Percentiles rank a stretch among this genome's conserved stretches.
phyloP scores from a whole-genome alignment of 73 alveolate species.

The Uronychia setigera region DNA sequence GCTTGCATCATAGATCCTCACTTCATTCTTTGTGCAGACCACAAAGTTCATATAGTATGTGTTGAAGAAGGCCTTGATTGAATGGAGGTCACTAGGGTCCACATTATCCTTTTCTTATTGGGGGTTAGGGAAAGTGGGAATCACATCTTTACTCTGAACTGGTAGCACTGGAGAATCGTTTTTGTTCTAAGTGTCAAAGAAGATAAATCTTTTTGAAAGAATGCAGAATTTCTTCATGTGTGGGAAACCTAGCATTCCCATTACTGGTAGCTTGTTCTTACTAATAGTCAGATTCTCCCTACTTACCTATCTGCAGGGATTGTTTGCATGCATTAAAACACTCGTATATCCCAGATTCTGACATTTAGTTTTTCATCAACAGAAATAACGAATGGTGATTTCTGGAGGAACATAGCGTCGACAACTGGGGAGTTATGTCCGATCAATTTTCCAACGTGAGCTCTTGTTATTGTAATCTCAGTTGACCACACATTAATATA shows the following conservation, averaged over 20 bases:
- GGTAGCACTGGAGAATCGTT: conserved; percentile 56
- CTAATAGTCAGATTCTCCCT: background rate
- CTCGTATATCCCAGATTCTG: conserved; percentile 93
- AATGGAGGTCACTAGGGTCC: conserved; percentile 62
- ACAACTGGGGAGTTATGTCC: conserved; percentile 93
- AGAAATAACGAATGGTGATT: conserved; percentile 86
- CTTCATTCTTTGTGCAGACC: conserved; percentile 77
- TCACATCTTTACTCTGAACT: background rate
- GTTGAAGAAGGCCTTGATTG: conserved; percentile 78
- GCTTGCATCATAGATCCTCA: conserved; percentile 73
- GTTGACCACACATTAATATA: conserved; percentile 93
- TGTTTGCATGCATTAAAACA: conserved; percentile 78
- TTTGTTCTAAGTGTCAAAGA: conserved; percentile 77
- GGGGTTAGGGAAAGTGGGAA: background rate
- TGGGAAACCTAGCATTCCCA: conserved; percentile 31
- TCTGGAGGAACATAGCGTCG: conserved; percentile 80
- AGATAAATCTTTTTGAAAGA: conserved; percentile 71
- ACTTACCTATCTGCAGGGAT: conserved; percentile 71
- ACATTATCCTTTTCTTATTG: background rate
- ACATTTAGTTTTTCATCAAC: conserved; percentile 93
- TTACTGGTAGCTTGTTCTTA: conserved; percentile 23
- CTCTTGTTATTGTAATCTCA: conserved; percentile 88
- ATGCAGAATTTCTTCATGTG: conserved; percentile 47
- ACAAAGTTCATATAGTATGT: conserved; percentile 75
- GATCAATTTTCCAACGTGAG: conserved; percentile 88